Conservation (phyloP, 2,329 filamentous ascomycete genomes). For the Aspergillus quadrilineatus region DNA sequence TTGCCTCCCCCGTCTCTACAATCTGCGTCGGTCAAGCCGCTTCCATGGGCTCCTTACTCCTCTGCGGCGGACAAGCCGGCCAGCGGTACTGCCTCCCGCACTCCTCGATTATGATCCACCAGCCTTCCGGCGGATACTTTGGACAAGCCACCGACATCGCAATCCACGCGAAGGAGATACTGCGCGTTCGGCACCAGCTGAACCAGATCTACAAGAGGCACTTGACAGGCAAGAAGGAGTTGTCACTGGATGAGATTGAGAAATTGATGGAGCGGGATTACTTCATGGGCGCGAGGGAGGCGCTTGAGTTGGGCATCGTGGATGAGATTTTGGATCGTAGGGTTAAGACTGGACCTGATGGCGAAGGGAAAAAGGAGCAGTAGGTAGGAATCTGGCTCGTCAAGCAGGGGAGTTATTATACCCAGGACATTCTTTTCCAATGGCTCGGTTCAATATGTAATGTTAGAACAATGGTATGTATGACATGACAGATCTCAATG, state of each 20-base stretch:
- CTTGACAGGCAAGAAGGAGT: slow-evolving; percentile 67
- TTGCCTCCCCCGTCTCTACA: slow-evolving; percentile 85
- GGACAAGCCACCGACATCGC: slow-evolving; percentile 78
- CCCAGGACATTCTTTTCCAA: neutral
- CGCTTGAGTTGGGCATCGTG: slow-evolving; percentile 83
- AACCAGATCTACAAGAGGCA: slow-evolving; percentile 89
- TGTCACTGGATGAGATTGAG: slow-evolving; percentile 79
- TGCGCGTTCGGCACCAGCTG: slow-evolving; percentile 77
- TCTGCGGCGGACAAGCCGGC: slow-evolving; percentile 80
- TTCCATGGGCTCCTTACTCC: slow-evolving; percentile 87
- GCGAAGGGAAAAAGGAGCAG: slow-evolving; percentile 18
- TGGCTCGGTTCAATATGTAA: slow-evolving; percentile 3
- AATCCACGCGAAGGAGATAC: slow-evolving; percentile 96
- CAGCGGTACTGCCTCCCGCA: slow-evolving; percentile 91
- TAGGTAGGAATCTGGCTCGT: neutral
- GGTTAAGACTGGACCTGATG: slow-evolving; percentile 27
- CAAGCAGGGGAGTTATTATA: slow-evolving; percentile 1
- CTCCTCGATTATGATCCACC: slow-evolving; percentile 94
- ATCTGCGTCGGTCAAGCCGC: slow-evolving; percentile 94
- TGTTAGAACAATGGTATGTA: slow-evolving; percentile 9
- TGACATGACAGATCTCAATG: slow-evolving; percentile 1
- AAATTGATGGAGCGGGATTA: slow-evolving; percentile 96
- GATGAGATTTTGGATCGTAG: slow-evolving; percentile 73
- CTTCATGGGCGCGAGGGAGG: slow-evolving; percentile 86
- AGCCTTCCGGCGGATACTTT: slow-evolving; percentile 75